Evolutionary conservation across 2,329 filamentous ascomycete genomes (phyloP).

Genomic region (Paramyrothecium roridum): DNA sequence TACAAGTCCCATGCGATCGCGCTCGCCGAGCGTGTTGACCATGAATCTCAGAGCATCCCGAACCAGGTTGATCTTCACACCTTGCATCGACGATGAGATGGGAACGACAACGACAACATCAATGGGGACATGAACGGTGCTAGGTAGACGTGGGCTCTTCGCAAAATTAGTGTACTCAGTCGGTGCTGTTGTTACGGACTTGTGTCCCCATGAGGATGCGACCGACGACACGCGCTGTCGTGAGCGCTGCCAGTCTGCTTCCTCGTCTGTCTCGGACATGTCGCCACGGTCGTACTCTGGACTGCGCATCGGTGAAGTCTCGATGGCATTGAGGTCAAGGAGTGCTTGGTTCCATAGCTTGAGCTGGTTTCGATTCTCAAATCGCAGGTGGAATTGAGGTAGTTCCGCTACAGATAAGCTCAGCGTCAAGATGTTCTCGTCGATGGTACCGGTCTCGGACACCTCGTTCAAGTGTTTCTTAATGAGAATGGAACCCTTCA

Average conservation of each 20-base stretch:
- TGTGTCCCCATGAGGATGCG: slow-evolving; percentile 76
- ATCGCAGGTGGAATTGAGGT: slow-evolving; percentile 90
- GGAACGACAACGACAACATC: slow-evolving; percentile 96
- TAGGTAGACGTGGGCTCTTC: slow-evolving; percentile 35
- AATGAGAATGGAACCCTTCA: slow-evolving; percentile 97
- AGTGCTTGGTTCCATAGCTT: slow-evolving; percentile 90
- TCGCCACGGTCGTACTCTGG: slow-evolving; percentile 77
- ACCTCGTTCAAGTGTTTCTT: slow-evolving; percentile 96
- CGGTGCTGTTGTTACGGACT: slow-evolving; percentile 82
- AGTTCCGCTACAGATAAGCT: slow-evolving; percentile 89
- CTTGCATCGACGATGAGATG: slow-evolving; percentile 97
- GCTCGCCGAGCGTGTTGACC: slow-evolving; percentile 82
- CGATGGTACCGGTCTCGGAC: slow-evolving; percentile 62
- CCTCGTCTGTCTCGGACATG: slow-evolving; percentile 80
- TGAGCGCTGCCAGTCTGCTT: slow-evolving; percentile 67
- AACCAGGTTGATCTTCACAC: slow-evolving; percentile 94
- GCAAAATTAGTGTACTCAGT: slow-evolving; percentile 84
- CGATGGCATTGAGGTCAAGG: slow-evolving; percentile 74
- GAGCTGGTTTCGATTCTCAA: slow-evolving; percentile 77
- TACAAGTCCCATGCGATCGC: slow-evolving; percentile 94
- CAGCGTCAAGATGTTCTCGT: slow-evolving; percentile 83
- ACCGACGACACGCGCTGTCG: slow-evolving; percentile 76
- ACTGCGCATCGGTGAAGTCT: slow-evolving; percentile 60
- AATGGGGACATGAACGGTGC: slow-evolving; percentile 79
- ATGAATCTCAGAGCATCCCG: slow-evolving; percentile 91